Percentiles rank a stretch among this genome's conserved stretches.
phyloP scores from a whole-genome alignment of 2,329 filamentous ascomycete species.

The Apiospora malaysiana region DNA sequence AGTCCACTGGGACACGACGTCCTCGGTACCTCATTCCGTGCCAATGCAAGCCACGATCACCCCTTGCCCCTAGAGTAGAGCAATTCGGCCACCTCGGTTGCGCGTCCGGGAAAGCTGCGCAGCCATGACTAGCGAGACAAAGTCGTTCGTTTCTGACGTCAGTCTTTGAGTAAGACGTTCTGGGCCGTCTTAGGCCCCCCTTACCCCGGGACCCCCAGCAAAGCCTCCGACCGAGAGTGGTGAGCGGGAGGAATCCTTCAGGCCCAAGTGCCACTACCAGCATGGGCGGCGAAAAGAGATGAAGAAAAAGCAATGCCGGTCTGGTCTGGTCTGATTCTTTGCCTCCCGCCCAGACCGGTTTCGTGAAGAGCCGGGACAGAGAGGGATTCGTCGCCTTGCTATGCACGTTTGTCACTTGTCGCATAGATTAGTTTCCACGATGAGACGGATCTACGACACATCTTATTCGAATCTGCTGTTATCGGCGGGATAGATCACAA shows the following conservation, averaged over 20 bases:
- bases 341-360: not conserved
- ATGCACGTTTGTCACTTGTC: not conserved
- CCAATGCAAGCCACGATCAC: not conserved
- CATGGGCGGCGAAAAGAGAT: not conserved
- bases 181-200: not conserved
- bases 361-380: not conserved
- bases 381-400: not conserved
- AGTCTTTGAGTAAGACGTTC: not conserved
- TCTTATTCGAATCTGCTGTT: not conserved
- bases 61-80: no score
- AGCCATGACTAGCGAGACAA: not conserved
- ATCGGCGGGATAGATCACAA: slow-evolving; percentile 6
- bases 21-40: not conserved
- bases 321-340: not conserved
- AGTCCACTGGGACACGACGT: slow-evolving; percentile 3
- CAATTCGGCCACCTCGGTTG: not conserved
- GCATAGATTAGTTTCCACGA: not conserved
- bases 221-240: not conserved
- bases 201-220: not conserved
- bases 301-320: not conserved
- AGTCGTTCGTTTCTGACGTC: slow-evolving; percentile 13
- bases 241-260: no score
- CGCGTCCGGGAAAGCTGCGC: slow-evolving; percentile 1
- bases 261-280: not conserved
- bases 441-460: slow-evolving; percentile 15